Conservation (phyloP, 805 yeast species). For the Allodekkera sacchari region DNA sequence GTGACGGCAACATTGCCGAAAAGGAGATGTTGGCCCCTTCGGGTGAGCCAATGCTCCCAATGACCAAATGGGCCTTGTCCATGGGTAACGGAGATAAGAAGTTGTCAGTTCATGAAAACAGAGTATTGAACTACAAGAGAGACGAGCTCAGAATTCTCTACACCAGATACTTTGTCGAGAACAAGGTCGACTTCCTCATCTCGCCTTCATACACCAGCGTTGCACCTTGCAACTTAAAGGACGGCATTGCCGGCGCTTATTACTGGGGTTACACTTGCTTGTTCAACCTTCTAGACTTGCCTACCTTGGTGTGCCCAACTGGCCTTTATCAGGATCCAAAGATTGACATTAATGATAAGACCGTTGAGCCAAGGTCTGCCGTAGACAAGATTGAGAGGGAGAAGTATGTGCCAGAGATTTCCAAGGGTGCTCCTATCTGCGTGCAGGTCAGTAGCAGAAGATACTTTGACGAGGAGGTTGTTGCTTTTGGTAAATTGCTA, state of each 20-base stretch:
- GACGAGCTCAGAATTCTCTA: slow-evolving; percentile 54
- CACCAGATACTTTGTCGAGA: slow-evolving; percentile 40
- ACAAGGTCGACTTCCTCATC: slow-evolving; percentile 56
- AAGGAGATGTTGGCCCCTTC: slow-evolving; percentile 42
- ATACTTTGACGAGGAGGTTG: slow-evolving; percentile 49
- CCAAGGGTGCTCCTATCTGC: slow-evolving; percentile 46
- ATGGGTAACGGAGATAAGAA: slow-evolving; percentile 49
- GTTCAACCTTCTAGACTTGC: slow-evolving; percentile 66
- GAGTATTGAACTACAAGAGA: slow-evolving; percentile 45
- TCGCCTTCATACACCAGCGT: slow-evolving; percentile 63
- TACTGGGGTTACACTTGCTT: slow-evolving; percentile 79
- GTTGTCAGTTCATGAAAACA: slow-evolving; percentile 41
- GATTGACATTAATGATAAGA: slow-evolving; percentile 39
- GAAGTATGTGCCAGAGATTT: slow-evolving; percentile 38
- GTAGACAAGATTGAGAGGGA: slow-evolving; percentile 41
- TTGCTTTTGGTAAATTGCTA: slow-evolving; percentile 27
- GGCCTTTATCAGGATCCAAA: slow-evolving; percentile 46
- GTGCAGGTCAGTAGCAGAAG: slow-evolving; percentile 47
- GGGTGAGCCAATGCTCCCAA: slow-evolving; percentile 62
- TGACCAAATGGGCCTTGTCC: slow-evolving; percentile 54
- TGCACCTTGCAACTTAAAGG: slow-evolving; percentile 57
- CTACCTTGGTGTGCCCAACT: slow-evolving; percentile 57
- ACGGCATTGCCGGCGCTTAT: slow-evolving; percentile 35
- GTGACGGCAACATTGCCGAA: slow-evolving; percentile 62
- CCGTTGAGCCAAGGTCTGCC: slow-evolving; percentile 33